A percentile compares a stretch with the other conserved stretches of the same genome.
phyloP scores from a whole-genome alignment of 83 land plant genomes.

The Diphasiastrum complanatum region DNA sequence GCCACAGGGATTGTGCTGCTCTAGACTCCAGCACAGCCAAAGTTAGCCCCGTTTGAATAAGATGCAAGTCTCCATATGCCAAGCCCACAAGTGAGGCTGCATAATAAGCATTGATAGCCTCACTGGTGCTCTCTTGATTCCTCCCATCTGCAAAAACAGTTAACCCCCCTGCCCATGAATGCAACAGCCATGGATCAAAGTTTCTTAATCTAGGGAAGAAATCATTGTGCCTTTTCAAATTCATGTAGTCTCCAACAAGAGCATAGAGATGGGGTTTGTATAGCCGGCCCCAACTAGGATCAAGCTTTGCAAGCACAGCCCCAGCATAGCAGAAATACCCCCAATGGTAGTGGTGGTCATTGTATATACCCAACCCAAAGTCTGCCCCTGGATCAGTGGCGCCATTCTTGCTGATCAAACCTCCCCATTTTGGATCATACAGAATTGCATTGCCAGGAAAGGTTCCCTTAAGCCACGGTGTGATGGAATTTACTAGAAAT shows the following conservation, averaged over 20 bases:
- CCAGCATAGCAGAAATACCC: constrained; percentile 44
- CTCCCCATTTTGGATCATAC: constrained; percentile 38
- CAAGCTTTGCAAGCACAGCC: constrained; percentile 40
- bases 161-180: constrained; percentile 81
- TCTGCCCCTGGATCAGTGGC: constrained; percentile 29
- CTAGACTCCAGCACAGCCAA: constrained; percentile 51
- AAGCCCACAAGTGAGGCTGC: constrained; percentile 67
- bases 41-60: constrained; percentile 45
- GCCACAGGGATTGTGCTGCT: constrained; percentile 21
- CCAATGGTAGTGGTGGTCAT: constrained; percentile 40
- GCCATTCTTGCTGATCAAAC: constrained; percentile 25
- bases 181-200: constrained; percentile 72
- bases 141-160: constrained; percentile 71
- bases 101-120: constrained; percentile 79
- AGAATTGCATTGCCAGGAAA: constrained; percentile 27
- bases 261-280: constrained; percentile 24
- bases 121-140: constrained; percentile 84
- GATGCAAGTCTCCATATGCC: constrained; percentile 49
- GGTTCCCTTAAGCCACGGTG: constrained; percentile 38
- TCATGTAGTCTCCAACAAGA: constrained; percentile 30
- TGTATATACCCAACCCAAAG: constrained; percentile 40
- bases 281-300: constrained; percentile 24
- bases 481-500: constrained; percentile 23
- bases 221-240: not conserved
- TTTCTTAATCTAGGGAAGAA: constrained; percentile 43